Evolutionary conservation across 495 filamentous ascomycete genomes (phyloP).

Genomic region (Parathielavia hyrcaniae): DNA sequence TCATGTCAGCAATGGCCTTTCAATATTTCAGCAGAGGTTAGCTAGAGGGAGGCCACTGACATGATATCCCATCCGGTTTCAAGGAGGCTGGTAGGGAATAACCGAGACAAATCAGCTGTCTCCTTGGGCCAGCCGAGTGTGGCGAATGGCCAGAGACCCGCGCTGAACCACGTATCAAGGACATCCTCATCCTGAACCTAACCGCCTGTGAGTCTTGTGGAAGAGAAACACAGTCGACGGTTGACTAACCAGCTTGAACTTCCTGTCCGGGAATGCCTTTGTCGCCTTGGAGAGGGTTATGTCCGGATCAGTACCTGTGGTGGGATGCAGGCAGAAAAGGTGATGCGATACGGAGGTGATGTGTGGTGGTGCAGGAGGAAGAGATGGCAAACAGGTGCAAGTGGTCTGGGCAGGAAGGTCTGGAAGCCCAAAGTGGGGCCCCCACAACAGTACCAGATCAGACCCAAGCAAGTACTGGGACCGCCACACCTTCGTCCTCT

Average conservation of each 20-base stretch:
- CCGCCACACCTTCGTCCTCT: slow-evolving; percentile 49
- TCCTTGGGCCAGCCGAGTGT: slow-evolving; percentile 68
- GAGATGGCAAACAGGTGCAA: too few relatives aligned
- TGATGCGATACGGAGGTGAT: too few relatives aligned
- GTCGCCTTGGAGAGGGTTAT: slow-evolving; percentile 46
- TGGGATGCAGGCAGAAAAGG: too few relatives aligned
- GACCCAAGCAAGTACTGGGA: background rate
- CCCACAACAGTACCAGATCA: too few relatives aligned
- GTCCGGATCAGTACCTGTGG: background rate
- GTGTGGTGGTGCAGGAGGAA: too few relatives aligned
- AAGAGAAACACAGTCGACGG: background rate
- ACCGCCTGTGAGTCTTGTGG: background rate
- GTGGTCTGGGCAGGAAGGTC: too few relatives aligned
- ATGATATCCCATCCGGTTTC: slow-evolving; percentile 75
- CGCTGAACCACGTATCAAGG: slow-evolving; percentile 73
- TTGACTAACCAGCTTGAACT: slow-evolving; percentile 48
- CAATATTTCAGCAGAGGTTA: background rate
- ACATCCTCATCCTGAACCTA: slow-evolving; percentile 54
- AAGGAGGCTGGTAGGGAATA: slow-evolving; percentile 63
- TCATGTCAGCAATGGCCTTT: background rate
- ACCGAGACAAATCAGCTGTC: slow-evolving; percentile 54
- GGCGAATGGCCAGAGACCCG: slow-evolving; percentile 71
- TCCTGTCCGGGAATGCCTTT: slow-evolving; percentile 60
- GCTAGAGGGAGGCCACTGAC: slow-evolving; percentile 56
- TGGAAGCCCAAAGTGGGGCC: too few relatives aligned